Evolutionary conservation across 2,329 filamentous ascomycete genomes (phyloP), one percentile per base, ranked within the genome.

Genomic region (Penicillium sclerotiorum): DNA sequence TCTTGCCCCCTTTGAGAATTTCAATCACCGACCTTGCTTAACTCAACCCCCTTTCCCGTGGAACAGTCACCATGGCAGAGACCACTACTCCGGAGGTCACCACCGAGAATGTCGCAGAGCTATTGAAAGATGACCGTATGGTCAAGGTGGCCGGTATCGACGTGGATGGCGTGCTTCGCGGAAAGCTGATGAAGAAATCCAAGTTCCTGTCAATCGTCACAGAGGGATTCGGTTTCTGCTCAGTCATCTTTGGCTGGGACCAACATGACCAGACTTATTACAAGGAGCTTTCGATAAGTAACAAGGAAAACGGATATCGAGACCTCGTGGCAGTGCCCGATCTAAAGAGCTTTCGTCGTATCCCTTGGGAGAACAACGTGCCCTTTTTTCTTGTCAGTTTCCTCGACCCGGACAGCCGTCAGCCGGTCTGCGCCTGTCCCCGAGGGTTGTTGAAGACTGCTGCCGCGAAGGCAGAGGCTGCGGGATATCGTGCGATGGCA

Each of bases 211-310:
- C 88, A 23, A 82, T 96, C 45, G 87, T 86, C n/a, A 73, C 82
- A 35, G 81, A 84, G 37, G 92, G 91, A 44, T 96, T 96, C 62
- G 92, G 91, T 46, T 96, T 96, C 78, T 96, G 92, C 77, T 94
- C 89, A 17, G 90, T 96, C 59, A 85, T 96, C 58, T 96, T 95
- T 64, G 91, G 92, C 68, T 96, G 92, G 92, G 91, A 96, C 73
- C 95, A 96, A 90, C 91, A 96, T 72, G 92, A 96, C 66, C 80
- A 85, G 76, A 95, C 90, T 9, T 96, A 96, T 71, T 86, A 89
- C 69, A 84, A 81, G 61, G 91, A 96, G 73, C 82, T 96, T 56
- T 82, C 83, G 64, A 87, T 96, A 70, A 94, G 89, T 73, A 96
- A 95, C 74, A 88, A 89, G 60, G 86, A 90, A 64, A 96, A 95